Percentiles rank a stretch among this genome's conserved stretches.
Evolutionary conservation across 345 rosid genomes (phyloP).

Genomic region (Boechera retrofracta): DNA sequence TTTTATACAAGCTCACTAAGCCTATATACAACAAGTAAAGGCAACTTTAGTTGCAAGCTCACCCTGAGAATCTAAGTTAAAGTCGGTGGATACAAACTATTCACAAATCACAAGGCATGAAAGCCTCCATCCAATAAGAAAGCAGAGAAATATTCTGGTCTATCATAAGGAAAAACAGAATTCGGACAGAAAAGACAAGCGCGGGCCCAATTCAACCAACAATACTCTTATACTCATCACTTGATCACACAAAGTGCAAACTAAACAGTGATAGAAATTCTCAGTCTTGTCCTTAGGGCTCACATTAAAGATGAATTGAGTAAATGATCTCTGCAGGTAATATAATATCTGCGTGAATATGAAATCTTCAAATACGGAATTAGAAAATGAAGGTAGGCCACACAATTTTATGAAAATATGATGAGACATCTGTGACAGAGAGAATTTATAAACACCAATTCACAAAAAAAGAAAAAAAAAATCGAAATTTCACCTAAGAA

Average conservation of each 20-base stretch:
- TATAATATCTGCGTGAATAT: not conserved
- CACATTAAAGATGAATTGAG: constrained; percentile 28
- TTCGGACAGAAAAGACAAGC: constrained; percentile 39
- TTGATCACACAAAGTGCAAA: constrained; percentile 45
- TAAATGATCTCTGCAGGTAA: constrained; percentile 21
- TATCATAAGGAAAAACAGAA: constrained; percentile 22
- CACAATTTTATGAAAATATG: not conserved
- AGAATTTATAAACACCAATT: not conserved
- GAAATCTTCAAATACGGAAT: not conserved
- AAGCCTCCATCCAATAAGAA: constrained; percentile 43
- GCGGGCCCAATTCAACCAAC: constrained; percentile 38
- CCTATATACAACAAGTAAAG: constrained; percentile 33
- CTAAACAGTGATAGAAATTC: constrained; percentile 33
- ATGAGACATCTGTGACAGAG: constrained; percentile 22
- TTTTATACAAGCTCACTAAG: constrained; percentile 15
- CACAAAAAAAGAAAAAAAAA: not conserved
- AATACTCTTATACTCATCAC: constrained; percentile 29
- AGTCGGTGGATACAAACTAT: constrained; percentile 35
- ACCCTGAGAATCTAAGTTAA: constrained; percentile 34
- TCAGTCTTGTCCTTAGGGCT: constrained; percentile 40
- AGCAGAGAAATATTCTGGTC: constrained; percentile 22
- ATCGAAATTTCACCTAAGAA: constrained; percentile 2
- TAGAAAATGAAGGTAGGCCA: constrained; percentile 13
- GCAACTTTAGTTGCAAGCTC: constrained; percentile 20
- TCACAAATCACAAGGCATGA: constrained; percentile 25